phyloP scores from a whole-genome alignment of 495 filamentous ascomycete species.

The Penicillium bialowiezense region DNA sequence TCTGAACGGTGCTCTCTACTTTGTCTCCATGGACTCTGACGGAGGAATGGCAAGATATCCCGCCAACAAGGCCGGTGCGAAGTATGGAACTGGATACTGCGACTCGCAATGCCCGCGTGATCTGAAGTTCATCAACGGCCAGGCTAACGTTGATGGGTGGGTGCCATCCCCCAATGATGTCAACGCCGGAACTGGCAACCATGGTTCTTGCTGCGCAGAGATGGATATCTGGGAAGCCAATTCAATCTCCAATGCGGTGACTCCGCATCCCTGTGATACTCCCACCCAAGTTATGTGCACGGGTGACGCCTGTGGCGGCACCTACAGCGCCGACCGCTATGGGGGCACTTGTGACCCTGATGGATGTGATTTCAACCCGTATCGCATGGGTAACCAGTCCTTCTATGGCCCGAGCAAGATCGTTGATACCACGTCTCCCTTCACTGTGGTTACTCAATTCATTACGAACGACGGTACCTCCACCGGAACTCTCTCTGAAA shows the following conservation, averaged over 20 bases:
- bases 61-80: conserved; percentile 62
- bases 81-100: conserved; percentile 70
- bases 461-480: conserved; percentile 49
- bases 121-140: conserved; percentile 63
- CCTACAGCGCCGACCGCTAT: conserved; percentile 36
- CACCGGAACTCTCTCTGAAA: conserved; percentile 53
- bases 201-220: conserved; percentile 67
- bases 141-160: conserved; percentile 61
- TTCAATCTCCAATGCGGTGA: conserved; percentile 49
- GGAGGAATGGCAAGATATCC: conserved; percentile 50
- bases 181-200: conserved; percentile 55
- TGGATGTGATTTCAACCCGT: conserved; percentile 75
- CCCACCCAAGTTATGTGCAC: conserved; percentile 54
- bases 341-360: conserved; percentile 64
- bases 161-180: conserved; percentile 47
- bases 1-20: conserved; percentile 70
- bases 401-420: conserved; percentile 61
- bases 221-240: conserved; percentile 74
- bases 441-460: conserved; percentile 72
- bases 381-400: conserved; percentile 56
- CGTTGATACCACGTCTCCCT: conserved; percentile 57
- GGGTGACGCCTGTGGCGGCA: conserved; percentile 52
- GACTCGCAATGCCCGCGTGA: conserved; percentile 66
- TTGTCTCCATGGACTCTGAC: conserved; percentile 59
- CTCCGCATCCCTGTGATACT: conserved; percentile 60